These are phyloP conservation scores for Umbelopsis sp. DNA, from an alignment of 192 early-diverging fungal species.

Conservation along the genomic window DNA sequence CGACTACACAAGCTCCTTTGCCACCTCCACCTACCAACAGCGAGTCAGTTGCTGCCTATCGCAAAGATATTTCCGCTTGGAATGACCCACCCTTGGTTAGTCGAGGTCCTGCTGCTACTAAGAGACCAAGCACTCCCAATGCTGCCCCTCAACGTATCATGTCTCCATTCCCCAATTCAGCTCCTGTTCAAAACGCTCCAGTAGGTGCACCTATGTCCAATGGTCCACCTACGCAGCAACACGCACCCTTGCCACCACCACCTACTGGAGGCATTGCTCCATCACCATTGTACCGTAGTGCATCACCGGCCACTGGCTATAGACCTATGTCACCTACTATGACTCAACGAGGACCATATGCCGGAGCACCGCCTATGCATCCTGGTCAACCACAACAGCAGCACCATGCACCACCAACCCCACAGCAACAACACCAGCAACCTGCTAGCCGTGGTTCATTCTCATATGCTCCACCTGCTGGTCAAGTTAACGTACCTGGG, in stretches of 20 bases:
- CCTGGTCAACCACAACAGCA: slow-evolving; percentile 37
- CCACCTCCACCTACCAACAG: slow-evolving; percentile 8
- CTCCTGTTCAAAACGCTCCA: neutral
- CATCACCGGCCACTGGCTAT: neutral
- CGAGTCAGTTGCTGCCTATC: neutral
- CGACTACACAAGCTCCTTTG: neutral
- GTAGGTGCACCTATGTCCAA: slow-evolving; percentile 8
- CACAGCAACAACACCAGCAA: slow-evolving; percentile 22
- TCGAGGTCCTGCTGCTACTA: slow-evolving; percentile 22
- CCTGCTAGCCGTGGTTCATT: slow-evolving; percentile 24
- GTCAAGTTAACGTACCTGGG: slow-evolving; percentile 39
- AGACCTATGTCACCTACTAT: neutral
- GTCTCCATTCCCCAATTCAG: slow-evolving; percentile 43
- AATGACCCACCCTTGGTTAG: slow-evolving; percentile 56
- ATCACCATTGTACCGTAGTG: slow-evolving; percentile 4
- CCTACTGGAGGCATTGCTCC: slow-evolving; percentile 42
- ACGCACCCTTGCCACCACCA: slow-evolving; percentile 42
- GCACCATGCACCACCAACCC: no score
- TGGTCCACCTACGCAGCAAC: slow-evolving; percentile 1
- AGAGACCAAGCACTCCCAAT: slow-evolving; percentile 13
- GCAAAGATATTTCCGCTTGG: slow-evolving; percentile 51
- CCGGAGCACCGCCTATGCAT: slow-evolving; percentile 21
- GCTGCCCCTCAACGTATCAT: slow-evolving; percentile 29
- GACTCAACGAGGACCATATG: slow-evolving; percentile 14
- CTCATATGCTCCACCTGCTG: slow-evolving; percentile 35